phyloP scores from a whole-genome alignment of 192 early-diverging fungal species.

The Rhizoclosmatium sp. region DNA sequence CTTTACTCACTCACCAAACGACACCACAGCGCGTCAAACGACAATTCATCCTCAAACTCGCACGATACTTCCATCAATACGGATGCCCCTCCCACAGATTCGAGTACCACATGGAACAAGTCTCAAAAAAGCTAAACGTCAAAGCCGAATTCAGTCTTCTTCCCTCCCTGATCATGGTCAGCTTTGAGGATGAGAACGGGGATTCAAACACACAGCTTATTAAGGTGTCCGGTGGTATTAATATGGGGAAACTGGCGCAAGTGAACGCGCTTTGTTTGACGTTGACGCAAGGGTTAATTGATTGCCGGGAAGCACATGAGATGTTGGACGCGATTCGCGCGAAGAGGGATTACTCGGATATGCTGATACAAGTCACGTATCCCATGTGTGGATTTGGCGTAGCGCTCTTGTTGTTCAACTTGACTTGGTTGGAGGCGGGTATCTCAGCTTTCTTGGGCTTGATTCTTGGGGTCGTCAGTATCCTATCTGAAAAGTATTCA shows the following conservation, averaged over 20 bases:
- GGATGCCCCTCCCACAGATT: slow-evolving; percentile 58
- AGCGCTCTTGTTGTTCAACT: slow-evolving; percentile 39
- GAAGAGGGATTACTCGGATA: slow-evolving; percentile 23
- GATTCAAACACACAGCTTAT: slow-evolving; percentile 20
- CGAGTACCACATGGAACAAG: slow-evolving; percentile 48
- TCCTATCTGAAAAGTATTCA: slow-evolving; percentile 38
- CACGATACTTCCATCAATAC: slow-evolving; percentile 47
- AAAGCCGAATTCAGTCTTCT: slow-evolving; percentile 7
- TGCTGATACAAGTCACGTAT: slow-evolving; percentile 36
- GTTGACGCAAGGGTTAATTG: slow-evolving; percentile 36
- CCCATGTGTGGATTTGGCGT: slow-evolving; percentile 52
- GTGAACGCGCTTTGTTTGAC: slow-evolving; percentile 50
- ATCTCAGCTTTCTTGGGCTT: slow-evolving; percentile 41
- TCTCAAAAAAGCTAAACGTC: slow-evolving; percentile 3
- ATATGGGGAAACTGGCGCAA: slow-evolving; percentile 51
- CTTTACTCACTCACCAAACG: no score
- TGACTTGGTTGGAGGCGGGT: slow-evolving; percentile 48
- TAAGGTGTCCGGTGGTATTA: slow-evolving; percentile 11
- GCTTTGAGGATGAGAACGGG: slow-evolving; percentile 16
- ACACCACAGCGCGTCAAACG: slow-evolving; percentile 32
- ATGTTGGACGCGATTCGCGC: slow-evolving; percentile 43
- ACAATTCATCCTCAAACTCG: slow-evolving; percentile 55
- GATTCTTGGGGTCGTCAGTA: slow-evolving; percentile 40
- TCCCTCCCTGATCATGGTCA: neutral
- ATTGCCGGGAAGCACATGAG: slow-evolving; percentile 42